These are phyloP conservation scores for Lichenothelia convexa DNA, from an alignment of 495 filamentous ascomycete genomes.

Conservation along the genomic window DNA sequence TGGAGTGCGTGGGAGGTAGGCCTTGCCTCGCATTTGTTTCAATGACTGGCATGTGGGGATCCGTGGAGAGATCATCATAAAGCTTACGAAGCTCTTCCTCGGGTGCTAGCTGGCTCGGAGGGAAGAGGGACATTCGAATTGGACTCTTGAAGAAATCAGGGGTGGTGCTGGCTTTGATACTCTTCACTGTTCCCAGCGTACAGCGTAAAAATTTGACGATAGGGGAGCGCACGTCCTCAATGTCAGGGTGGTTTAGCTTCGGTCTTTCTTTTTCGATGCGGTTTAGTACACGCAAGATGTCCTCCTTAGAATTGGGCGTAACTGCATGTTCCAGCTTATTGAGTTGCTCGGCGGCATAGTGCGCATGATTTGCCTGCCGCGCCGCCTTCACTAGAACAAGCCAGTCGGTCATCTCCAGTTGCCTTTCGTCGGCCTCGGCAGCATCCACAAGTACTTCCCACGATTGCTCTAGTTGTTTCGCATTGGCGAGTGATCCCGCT, in stretches of 20 bases:
- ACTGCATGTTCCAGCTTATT: neutral
- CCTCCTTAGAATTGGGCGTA: neutral
- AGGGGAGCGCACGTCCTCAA: neutral
- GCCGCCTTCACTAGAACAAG: constrained; percentile 8
- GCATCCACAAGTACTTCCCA: constrained; percentile 9
- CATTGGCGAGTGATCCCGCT: constrained; percentile 17
- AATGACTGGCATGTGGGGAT: too few species aligned
- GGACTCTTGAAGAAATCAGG: constrained; percentile 6
- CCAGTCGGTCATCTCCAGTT: constrained; percentile 6
- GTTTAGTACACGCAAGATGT: neutral
- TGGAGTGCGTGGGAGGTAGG: constrained; percentile 1
- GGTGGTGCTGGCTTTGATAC: constrained; percentile 1
- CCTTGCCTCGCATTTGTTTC: too few species aligned
- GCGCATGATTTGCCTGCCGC: neutral
- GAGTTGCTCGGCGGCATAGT: constrained; percentile 2
- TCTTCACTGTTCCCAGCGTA: neutral
- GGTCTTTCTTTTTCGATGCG: neutral
- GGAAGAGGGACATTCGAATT: constrained; percentile 8
- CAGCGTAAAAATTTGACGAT: too few species aligned
- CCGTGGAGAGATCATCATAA: constrained; percentile 20
- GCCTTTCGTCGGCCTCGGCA: neutral
- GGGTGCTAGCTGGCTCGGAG: neutral
- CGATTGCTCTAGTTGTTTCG: constrained; percentile 8
- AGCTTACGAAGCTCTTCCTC: constrained; percentile 10
- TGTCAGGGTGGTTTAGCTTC: neutral